Evolutionary conservation across 495 filamentous ascomycete genomes (phyloP).

Genomic region (Aspergillus egyptiacus): DNA sequence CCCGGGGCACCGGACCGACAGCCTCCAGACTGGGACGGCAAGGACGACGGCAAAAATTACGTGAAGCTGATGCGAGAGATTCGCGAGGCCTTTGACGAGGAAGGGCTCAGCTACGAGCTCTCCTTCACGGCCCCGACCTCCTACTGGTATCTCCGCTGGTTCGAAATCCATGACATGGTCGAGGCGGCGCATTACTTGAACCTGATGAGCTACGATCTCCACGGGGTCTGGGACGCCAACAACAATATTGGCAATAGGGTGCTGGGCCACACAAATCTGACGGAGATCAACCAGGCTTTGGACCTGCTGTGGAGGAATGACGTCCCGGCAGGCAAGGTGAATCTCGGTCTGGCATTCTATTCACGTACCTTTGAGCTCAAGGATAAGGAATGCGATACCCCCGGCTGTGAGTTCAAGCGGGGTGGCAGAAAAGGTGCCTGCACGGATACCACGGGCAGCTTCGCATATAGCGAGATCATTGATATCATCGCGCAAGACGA

Average conservation of each 20-base stretch:
- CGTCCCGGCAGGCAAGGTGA: constrained; percentile 37
- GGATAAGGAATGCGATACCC: constrained; percentile 21
- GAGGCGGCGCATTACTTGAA: constrained; percentile 44
- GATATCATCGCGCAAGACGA: constrained; percentile 19
- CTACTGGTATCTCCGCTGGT: constrained; percentile 36
- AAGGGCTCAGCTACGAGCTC: not conserved
- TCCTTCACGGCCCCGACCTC: constrained; percentile 6
- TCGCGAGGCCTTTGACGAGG: not conserved
- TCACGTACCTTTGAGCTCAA: constrained; percentile 32
- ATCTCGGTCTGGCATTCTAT: constrained; percentile 45
- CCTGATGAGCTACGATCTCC: constrained; percentile 46
- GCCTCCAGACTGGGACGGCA: constrained; percentile 24
- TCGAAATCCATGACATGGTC: constrained; percentile 36
- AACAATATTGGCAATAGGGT: constrained; percentile 5
- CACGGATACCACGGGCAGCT: constrained; percentile 21
- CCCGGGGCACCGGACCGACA: constrained; percentile 31
- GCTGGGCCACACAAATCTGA: constrained; percentile 48
- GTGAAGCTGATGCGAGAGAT: constrained; percentile 18
- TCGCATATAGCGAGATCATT: constrained; percentile 24
- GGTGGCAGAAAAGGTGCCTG: constrained; percentile 21
- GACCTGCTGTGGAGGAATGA: constrained; percentile 32
- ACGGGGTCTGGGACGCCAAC: constrained; percentile 24
- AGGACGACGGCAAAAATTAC: constrained; percentile 38
- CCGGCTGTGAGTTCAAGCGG: constrained; percentile 21
- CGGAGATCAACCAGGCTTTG: constrained; percentile 43